phyloP scores from a whole-genome alignment of 352 stramenopile genomes.

The Globisporangium uncinulatum region DNA sequence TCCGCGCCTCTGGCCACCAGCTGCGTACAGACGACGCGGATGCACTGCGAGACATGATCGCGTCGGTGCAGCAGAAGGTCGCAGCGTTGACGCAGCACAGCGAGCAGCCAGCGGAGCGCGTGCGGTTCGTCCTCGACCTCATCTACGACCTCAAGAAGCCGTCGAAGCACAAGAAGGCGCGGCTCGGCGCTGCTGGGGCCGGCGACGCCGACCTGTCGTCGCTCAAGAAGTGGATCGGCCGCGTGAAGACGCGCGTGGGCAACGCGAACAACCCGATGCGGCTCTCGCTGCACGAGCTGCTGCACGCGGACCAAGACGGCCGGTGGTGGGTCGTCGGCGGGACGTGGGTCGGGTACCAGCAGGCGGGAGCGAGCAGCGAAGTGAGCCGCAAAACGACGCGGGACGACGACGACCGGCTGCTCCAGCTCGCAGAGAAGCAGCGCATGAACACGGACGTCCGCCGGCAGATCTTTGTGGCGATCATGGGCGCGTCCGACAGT shows the following conservation, averaged over 20 bases:
- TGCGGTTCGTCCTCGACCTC: conserved; percentile 91
- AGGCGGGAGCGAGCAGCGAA: conserved; percentile 18
- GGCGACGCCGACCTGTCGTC: conserved; percentile 64
- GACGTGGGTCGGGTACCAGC: conserved; percentile 87
- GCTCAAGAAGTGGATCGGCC: conserved; percentile 93
- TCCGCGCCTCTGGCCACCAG: conserved; percentile 77
- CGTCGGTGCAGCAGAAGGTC: conserved; percentile 76
- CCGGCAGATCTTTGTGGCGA: conserved; percentile 94
- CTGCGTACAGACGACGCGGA: conserved; percentile 81
- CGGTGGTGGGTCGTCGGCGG: conserved; percentile 97
- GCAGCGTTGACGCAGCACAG: conserved; percentile 19
- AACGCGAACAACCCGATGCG: conserved; percentile 71
- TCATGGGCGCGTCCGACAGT: conserved; percentile 95
- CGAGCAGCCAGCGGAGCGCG: conserved; percentile 41
- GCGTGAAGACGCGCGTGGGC: conserved; percentile 88
- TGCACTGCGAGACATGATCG: conserved; percentile 83
- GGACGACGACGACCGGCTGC: conserved; percentile 59
- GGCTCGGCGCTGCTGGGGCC: conserved; percentile 28
- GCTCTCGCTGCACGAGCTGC: conserved; percentile 65
- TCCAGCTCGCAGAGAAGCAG: conserved; percentile 92
- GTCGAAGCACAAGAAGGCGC: conserved; percentile 85
- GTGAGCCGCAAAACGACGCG: conserved; percentile 15
- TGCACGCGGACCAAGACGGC: conserved; percentile 84
- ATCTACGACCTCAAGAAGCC: conserved; percentile 96
- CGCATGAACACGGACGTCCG: conserved; percentile 97